These are phyloP conservation scores for Aeschynomene evenia DNA, from an alignment of 306 rosid species.

Conservation along the genomic window DNA sequence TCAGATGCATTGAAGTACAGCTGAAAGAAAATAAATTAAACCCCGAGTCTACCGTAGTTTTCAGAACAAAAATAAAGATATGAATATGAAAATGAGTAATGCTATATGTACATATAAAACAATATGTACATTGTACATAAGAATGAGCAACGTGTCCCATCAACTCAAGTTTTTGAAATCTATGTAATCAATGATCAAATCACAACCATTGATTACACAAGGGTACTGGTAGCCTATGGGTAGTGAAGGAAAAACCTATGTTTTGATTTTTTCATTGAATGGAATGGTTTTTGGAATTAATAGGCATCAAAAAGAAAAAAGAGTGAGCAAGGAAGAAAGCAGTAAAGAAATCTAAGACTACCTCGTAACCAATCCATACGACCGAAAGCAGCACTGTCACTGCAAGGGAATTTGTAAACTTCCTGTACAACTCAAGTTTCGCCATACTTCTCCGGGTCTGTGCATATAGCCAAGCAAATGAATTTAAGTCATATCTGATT, in stretches of 20 bases:
- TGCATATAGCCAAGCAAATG: constrained; percentile 1
- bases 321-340: neutral
- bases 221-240: no score
- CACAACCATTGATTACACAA: no score
- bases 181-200: no score
- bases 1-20: constrained; percentile 77
- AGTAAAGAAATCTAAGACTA: constrained; percentile 23
- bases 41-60: neutral
- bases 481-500: constrained; percentile 9
- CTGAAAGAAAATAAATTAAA: constrained; percentile 43
- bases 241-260: no score
- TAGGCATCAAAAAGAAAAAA: neutral
- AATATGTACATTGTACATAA: no score
- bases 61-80: neutral
- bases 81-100: neutral
- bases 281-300: neutral
- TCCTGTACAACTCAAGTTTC: constrained; percentile 77
- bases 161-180: no score
- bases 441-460: constrained; percentile 64
- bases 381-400: constrained; percentile 70
- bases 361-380: constrained; percentile 80
- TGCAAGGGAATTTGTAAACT: constrained; percentile 77
- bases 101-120: no score
- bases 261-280: neutral
- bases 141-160: no score